Base-by-base conservation (phyloP, 2,329 filamentous ascomycete genomes). In the Fusarium humuli region DNA sequence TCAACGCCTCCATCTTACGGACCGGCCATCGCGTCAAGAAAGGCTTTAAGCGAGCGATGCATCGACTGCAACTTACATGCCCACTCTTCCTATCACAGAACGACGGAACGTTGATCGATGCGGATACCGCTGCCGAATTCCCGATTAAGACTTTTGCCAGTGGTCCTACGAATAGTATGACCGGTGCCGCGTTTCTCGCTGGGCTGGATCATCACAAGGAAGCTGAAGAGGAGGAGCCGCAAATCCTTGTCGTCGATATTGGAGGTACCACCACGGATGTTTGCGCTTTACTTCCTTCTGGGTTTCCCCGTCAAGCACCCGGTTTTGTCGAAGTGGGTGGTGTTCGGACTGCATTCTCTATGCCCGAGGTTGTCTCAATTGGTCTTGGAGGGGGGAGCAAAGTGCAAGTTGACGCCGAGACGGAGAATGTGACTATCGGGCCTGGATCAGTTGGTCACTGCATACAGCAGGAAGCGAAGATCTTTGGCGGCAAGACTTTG, bases 231-330 rank as follows among this genome's bases (percentile, higher is more conserved):
- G 55, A 32, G 16, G 69, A 76, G 23, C 77, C 78, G 2, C 80
- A 81, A 40, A 50, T 82, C 1, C 70, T 89, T 45, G 86, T 88
- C 0, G 82, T 89, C 4, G 88, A 90, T 69, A 83, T 90, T 29
- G 88, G 88, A 10, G 88, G 88, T 18, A 90, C 88, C 0, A 90
- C 87, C 0, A 87, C 87, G 4, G 88, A 90, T 74, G 84, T 89
- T 11, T 87, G 87, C 27, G 81, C 87, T 1, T 76, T 90, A 4
- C 79, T 89, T 2, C 83, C 86, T 0, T 88, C 84, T 4, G 88
- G 88, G 0, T 89, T 89, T 48, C 88, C 88, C 0, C 82, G 87
- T 22, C 87, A 89, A 66, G 87, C 88, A 6, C 83, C 87, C 0
- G 86, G 85, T 0, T 89, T 86, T 56, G 85, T 86, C 12, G 85